Evolutionary conservation across 495 filamentous ascomycete species (phyloP).

Genomic region (Bombardia bombarda): DNA sequence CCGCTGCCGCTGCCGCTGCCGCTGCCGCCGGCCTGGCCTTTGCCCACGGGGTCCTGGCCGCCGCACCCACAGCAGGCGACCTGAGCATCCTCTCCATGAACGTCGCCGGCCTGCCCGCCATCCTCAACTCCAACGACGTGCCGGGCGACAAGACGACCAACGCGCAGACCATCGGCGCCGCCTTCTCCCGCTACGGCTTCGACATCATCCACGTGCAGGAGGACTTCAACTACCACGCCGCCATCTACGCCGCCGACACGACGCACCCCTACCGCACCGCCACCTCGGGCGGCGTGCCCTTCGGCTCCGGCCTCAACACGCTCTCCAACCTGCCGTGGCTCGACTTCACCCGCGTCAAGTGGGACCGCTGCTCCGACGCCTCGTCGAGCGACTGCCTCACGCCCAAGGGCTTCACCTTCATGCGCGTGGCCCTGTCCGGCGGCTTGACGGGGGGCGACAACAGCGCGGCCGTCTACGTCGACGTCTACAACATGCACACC

Average conservation of each 20-base stretch:
- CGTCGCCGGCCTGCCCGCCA: conserved; percentile 50
- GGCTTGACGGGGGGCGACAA: conserved; percentile 4
- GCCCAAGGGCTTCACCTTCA: conserved; percentile 58
- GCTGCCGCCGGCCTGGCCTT: neutral
- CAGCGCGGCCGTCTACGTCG: conserved; percentile 35
- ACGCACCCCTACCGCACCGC: conserved; percentile 49
- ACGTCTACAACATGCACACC: conserved; percentile 55
- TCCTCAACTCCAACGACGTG: conserved; percentile 44
- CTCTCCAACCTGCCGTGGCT: conserved; percentile 47
- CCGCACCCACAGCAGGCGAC: conserved; percentile 11
- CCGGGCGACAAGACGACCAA: conserved; percentile 47
- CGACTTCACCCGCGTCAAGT: conserved; percentile 48
- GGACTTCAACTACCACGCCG: conserved; percentile 60
- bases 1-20: neutral
- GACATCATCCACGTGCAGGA: conserved; percentile 57
- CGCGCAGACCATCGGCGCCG: conserved; percentile 37
- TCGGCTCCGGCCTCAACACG: conserved; percentile 56
- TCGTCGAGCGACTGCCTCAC: conserved; percentile 51
- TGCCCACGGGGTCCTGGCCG: neutral
- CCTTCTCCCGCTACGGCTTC: conserved; percentile 43
- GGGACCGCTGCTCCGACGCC: conserved; percentile 47
- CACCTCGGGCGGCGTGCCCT: conserved; percentile 51
- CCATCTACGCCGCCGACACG: conserved; percentile 45
- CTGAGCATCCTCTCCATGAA: conserved; percentile 52
- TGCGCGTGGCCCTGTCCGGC: conserved; percentile 31